A percentile compares a stretch with the other conserved stretches of the same genome.
Evolutionary conservation across 1,284 basidiomycete species (phyloP).

Genomic region (Apiotrichum gamsii): DNA sequence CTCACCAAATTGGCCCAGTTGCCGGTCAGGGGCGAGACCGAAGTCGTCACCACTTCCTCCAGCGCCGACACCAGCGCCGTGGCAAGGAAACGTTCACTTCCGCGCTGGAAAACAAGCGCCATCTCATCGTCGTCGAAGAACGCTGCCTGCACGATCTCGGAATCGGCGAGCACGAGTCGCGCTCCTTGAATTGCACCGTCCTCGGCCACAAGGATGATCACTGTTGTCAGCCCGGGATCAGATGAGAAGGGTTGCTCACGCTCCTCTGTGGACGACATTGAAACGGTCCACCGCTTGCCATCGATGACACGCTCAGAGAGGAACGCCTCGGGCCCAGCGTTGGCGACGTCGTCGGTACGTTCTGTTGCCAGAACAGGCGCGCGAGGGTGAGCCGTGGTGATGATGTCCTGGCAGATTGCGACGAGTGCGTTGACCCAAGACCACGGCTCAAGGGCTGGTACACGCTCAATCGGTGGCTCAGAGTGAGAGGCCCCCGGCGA

Average conservation of each 20-base stretch:
- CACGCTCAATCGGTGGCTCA: neutral
- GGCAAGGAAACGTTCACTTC: constrained; percentile 17
- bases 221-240: constrained; percentile 4
- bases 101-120: constrained; percentile 23
- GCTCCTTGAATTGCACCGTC: neutral
- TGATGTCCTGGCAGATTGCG: constrained; percentile 1
- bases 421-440: constrained; percentile 16
- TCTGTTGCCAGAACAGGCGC: neutral
- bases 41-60: neutral
- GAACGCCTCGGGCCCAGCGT: neutral
- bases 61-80: constrained; percentile 8
- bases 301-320: constrained; percentile 2
- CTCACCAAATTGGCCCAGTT: neutral
- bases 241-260: no score
- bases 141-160: constrained; percentile 11
- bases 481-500: neutral
- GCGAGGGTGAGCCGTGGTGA: neutral
- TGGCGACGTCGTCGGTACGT: neutral
- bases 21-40: neutral
- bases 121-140: constrained; percentile 42
- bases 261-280: neutral
- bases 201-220: neutral
- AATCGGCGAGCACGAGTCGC: neutral
- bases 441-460: constrained; percentile 11
- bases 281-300: constrained; percentile 6